Conservation (phyloP, 768 basidiomycete genomes). For the Kwoniella mangroviensis region DNA sequence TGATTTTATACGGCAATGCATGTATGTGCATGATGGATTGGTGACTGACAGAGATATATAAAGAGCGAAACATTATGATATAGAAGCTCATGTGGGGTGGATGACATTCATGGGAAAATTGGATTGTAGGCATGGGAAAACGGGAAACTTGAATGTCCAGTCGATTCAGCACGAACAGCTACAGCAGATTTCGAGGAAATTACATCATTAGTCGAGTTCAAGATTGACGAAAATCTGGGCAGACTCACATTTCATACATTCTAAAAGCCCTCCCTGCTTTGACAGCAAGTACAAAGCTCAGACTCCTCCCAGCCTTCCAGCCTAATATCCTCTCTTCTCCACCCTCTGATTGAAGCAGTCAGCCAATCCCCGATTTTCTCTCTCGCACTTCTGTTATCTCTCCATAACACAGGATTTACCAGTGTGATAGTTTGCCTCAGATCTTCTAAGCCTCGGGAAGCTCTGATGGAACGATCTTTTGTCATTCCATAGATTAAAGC, state of each 20-base stretch:
- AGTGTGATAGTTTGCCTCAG: background rate
- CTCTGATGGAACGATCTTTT: background rate
- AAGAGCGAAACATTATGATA: too few relatives aligned
- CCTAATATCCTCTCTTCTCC: background rate
- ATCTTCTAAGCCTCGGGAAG: background rate
- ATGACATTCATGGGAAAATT: too few relatives aligned
- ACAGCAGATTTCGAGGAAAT: background rate
- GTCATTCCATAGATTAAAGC: background rate
- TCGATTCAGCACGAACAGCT: too few relatives aligned
- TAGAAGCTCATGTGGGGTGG: too few relatives aligned
- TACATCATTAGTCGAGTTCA: too few relatives aligned
- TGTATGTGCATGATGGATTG: too few relatives aligned
- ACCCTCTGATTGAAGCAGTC: background rate
- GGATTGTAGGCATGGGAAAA: too few relatives aligned
- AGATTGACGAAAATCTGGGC: too few relatives aligned
- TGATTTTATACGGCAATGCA: too few relatives aligned
- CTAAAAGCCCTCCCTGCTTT: background rate
- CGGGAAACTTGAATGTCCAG: too few relatives aligned
- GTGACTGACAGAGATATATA: too few relatives aligned
- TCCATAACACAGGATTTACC: constrained; percentile 2
- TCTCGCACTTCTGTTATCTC: background rate
- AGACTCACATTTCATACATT: background rate
- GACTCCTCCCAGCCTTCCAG: background rate
- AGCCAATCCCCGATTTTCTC: background rate
- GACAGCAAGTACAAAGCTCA: background rate